Percentiles rank a stretch among this genome's conserved stretches.
These are phyloP conservation scores for Bruguiera gymnorhiza DNA, from an alignment of 345 rosid genomes.

Conservation along the genomic window DNA sequence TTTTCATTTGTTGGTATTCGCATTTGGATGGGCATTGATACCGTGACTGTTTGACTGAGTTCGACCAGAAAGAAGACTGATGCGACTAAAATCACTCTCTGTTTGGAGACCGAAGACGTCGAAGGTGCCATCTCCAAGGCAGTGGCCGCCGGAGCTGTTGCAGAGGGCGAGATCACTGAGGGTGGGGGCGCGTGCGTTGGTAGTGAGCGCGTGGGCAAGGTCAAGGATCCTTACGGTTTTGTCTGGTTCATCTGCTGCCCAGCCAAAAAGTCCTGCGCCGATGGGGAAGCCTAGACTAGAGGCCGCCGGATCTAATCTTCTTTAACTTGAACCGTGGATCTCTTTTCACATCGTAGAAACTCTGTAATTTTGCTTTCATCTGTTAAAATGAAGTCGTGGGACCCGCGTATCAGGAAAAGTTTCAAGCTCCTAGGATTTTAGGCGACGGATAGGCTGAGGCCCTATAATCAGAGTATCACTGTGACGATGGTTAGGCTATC, in stretches of 20 bases:
- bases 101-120: constrained; percentile 67
- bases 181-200: constrained; percentile 39
- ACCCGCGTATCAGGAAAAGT: neutral
- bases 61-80: constrained; percentile 28
- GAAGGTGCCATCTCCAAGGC: constrained; percentile 65
- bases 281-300: constrained; percentile 42
- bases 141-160: constrained; percentile 60
- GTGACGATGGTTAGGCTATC: neutral
- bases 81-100: constrained; percentile 21
- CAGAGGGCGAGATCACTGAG: constrained; percentile 47
- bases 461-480: too few relatives aligned
- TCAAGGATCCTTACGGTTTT: constrained; percentile 79
- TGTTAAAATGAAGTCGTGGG: constrained; percentile 1
- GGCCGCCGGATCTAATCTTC: constrained; percentile 7
- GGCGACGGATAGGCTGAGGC: too few relatives aligned
- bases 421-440: neutral
- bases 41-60: neutral
- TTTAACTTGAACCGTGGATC: too few relatives aligned
- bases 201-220: constrained; percentile 49
- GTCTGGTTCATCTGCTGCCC: constrained; percentile 64
- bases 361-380: neutral
- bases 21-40: neutral
- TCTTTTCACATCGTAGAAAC: neutral
- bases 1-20: too few relatives aligned
- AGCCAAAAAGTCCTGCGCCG: constrained; percentile 24